Base-by-base conservation (phyloP, 73 alveolate species). In the Paramecium bursaria region DNA sequence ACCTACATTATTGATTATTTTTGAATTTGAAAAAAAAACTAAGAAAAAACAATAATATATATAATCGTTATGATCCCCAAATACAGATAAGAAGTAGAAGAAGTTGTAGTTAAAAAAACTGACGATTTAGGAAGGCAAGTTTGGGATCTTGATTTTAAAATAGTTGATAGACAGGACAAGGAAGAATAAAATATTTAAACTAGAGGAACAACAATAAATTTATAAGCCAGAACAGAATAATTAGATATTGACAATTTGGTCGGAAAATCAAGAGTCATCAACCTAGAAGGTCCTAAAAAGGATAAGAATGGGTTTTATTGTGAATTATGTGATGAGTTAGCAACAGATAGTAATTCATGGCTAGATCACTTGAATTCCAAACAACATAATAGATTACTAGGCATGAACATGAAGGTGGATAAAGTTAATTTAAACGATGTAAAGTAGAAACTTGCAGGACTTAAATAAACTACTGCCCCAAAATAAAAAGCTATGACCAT, bases 401-500 rank as follows among this genome's bases (percentile, higher is more conserved):
- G 82, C 4, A 77, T 77, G 82, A 77, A 77, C 35, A 77, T 52
- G 74, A 77, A 77, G 19, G 82, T 53, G 31, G 82, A 77, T 21
- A 53, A 33, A 77, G 88, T 77, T 29, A 49, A 35, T 29, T 27
- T 22, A 0, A 35, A 14, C 2, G 74, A 77, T 31, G 54, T 77
- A 0, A 52, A 53, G 42, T 77, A 61, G n/a, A 79, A 79, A 27
- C 30, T 54, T n/a, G n/a, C n/a, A n/a, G n/a, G n/a, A n/a, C n/a
- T n/a, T n/a, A n/a, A n/a, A n/a, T n/a, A n/a, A n/a, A n/a, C n/a
- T n/a, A n/a, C n/a, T n/a, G n/a, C n/a, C n/a, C n/a, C n/a, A n/a
- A n/a, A n/a, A n/a, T n/a, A n/a, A n/a, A n/a, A n/a, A n/a, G n/a
- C n/a, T n/a, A n/a, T n/a, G n/a, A n/a, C n/a, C n/a, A n/a, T n/a